Base-by-base conservation (phyloP, 1,284 basidiomycete genomes). In the Laetiporus sulphureus region DNA sequence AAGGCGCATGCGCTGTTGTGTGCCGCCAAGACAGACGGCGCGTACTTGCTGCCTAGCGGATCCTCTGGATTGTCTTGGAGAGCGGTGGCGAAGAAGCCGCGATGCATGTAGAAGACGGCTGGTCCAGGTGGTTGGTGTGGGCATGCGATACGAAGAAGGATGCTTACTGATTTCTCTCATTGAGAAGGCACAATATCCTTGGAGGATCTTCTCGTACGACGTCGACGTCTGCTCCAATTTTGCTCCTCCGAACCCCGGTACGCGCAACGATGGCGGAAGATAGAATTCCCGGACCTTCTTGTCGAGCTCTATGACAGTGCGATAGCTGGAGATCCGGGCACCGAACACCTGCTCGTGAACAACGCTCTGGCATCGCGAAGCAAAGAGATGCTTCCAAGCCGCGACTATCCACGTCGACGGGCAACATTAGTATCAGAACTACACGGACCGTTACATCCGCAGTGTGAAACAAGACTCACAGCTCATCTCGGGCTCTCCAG, bases 21-120 rank as follows among this genome's bases (percentile, higher is more conserved):
- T 1, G 77, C 79, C 4, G 79, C 77, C 32, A 83, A 59, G 2
- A 84, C 79, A 4, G 79, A 83, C n/a, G 69, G 74, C 3, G 74
- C 74, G 54, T 76, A 84, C 56, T 76, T 82, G 62, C 77, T 79
- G 5, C 77, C 75, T 60, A 83, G 72, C 2, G 79, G 79, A 55
- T 84, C 79, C 4, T 60, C 61, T 0, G 78, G 73, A 46, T 60
- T 70, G 42, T 81, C 79, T 51, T 79, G 76, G 38, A 84, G 61
- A 0, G 80, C 79, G 44, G 75, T 75, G 1, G 80, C 81, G 53
- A 84, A 84, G 62, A 79, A 84, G 5, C 79, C 79, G 29, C 81
- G 71, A 57, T 84, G 80, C 69, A 84, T 77, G 51, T 84, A 83
- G 52, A 84, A 80, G 24, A 81, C 58, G 11, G 74, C 79, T 83